A percentile compares a stretch with the other conserved stretches of the same genome.
These are phyloP conservation scores for Penicillium sp. DNA, from an alignment of 2,329 filamentous ascomycete species.

Conservation along the genomic window DNA sequence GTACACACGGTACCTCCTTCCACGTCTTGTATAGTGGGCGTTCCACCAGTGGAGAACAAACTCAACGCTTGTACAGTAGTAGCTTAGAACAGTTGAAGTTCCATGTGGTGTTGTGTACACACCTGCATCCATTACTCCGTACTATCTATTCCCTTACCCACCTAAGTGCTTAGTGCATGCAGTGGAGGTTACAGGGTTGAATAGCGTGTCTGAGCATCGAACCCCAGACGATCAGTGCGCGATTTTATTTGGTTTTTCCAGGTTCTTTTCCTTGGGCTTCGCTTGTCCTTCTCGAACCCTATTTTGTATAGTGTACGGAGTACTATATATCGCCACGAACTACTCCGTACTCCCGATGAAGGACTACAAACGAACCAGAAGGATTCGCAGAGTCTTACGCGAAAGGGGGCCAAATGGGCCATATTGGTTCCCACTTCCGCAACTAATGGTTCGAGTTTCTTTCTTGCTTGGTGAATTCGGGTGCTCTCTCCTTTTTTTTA, in stretches of 20 bases:
- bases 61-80: constrained; percentile 1
- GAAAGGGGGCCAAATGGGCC: background rate
- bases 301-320: background rate
- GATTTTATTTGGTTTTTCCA: background rate
- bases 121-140: background rate
- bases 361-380: background rate
- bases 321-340: constrained; percentile 3
- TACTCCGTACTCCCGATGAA: background rate
- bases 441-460: background rate
- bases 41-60: background rate
- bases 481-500: background rate
- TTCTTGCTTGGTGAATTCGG: background rate
- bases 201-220: background rate
- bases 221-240: constrained; percentile 4
- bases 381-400: background rate
- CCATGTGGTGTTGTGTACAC: background rate
- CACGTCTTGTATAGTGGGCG: background rate
- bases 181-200: background rate
- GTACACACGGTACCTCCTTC: background rate
- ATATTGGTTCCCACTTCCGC: constrained; percentile 2
- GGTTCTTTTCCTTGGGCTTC: background rate
- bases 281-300: constrained; percentile 3
- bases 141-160: background rate
- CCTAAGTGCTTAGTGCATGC: background rate
- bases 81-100: background rate